These are phyloP conservation scores for Emiliania huxleyi DNA, from an alignment of 78 protist genomes.

Conservation along the genomic window DNA sequence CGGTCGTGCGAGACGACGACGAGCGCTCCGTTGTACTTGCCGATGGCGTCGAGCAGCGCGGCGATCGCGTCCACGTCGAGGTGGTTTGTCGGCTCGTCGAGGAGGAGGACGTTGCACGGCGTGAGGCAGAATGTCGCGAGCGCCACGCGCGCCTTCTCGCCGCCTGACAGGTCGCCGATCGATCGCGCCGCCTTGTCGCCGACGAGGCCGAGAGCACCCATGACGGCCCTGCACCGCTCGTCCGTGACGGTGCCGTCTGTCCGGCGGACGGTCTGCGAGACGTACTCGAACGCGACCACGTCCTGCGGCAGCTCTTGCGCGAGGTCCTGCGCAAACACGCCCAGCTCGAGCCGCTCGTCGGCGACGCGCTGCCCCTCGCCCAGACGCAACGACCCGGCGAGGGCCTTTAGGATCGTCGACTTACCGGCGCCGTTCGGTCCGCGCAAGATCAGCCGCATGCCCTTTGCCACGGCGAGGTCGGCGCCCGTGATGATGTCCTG, in stretches of 20 bases:
- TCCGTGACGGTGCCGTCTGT: not conserved
- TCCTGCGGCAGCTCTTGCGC: not conserved
- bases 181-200: not conserved
- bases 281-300: not conserved
- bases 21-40: not conserved
- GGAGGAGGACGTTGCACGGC: conserved; percentile 28
- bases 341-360: not conserved
- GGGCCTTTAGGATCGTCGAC: not conserved
- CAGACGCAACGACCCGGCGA: not conserved
- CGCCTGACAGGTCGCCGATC: conserved; percentile 11
- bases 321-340: not conserved
- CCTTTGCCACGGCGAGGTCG: not conserved
- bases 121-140: conserved; percentile 13
- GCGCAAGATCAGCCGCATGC: not conserved
- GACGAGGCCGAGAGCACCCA: not conserved
- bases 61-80: conserved; percentile 14
- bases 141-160: conserved; percentile 50
- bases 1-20: conserved; percentile 22
- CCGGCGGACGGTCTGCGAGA: not conserved
- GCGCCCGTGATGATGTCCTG: not conserved
- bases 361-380: not conserved
- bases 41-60: not conserved
- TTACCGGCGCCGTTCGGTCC: conserved; percentile 13
- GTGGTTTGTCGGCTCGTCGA: conserved; percentile 47
- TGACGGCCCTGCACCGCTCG: not conserved